Evolutionary conservation across 352 stramenopile species (phyloP), one percentile per base, ranked within the genome.

Genomic region (Phytophthora megakarya): DNA sequence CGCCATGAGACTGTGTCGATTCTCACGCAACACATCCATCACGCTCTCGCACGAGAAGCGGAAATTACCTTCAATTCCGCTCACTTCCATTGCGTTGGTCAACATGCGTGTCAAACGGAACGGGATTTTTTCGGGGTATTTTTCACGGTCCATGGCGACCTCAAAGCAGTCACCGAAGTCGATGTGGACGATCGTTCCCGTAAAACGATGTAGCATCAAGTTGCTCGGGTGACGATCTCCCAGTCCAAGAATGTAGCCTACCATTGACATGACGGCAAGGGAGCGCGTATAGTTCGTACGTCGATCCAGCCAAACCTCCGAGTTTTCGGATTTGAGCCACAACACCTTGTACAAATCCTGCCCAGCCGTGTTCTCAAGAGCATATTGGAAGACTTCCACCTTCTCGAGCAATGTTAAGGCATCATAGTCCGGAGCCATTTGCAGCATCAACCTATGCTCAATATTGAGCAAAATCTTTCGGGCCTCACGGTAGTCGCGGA

Each of bases 51-150:
- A 99, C 37, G 97, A 99, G 53, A 87, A 98, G 8, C 97, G 86
- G 73, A 99, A 99, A 51, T 97, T 99, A 56, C 98, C 98, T 78
- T 99, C 97, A 40, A 99, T 98, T 6, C 97, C 97, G 43, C 84
- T 90, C 68, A 90, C 96, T 76, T 99, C 98, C 98, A 99, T 99
- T 16, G 97, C 97, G 38, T 99, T 98, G 26, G 97, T 96, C 13
- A 99, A 83, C 97, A 99, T 99, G 15, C 98, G 84, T 10, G 98
- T 99, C 13, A 99, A 73, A 11, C 98, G 95, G 73, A 99, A 99
- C 5, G 98, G 98, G 25, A 99, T 97, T 58, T 97, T 99, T 76
- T 99, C 98, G 0, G 98, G 98, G 61, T 98, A 99, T 65, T 99
- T 99, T 30, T 99, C 96, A 30, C 97, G 87, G 44, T 99, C 90